Percentiles rank a stretch among this genome's conserved stretches.
Evolutionary conservation across 2,329 filamentous ascomycete species (phyloP).

Genomic region (Knufia petricola): DNA sequence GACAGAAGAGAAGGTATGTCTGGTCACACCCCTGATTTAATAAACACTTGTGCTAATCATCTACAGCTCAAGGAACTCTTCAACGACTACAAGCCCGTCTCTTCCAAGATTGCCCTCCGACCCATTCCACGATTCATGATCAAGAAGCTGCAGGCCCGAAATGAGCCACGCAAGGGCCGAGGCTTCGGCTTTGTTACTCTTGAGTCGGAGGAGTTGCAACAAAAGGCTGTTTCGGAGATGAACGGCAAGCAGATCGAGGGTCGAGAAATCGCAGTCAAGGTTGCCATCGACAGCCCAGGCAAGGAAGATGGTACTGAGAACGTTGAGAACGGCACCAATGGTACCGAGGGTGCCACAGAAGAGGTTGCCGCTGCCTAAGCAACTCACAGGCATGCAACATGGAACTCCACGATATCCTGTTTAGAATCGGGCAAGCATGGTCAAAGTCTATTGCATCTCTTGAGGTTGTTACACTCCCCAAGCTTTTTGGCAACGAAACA

Average conservation of each 20-base stretch:
- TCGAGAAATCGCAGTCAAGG: slow-evolving; percentile 98
- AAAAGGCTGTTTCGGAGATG: slow-evolving; percentile 97
- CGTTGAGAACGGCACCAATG: slow-evolving; percentile 28
- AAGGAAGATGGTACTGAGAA: slow-evolving; percentile 75
- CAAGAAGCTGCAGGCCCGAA: slow-evolving; percentile 98
- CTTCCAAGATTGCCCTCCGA: slow-evolving; percentile 96
- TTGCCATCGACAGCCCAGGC: slow-evolving; percentile 97
- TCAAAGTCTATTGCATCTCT: not conserved
- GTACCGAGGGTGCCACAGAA: slow-evolving; percentile 19
- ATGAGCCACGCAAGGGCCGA: slow-evolving; percentile 96
- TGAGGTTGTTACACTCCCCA: not conserved
- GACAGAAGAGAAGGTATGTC: slow-evolving; percentile 83
- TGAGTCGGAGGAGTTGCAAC: slow-evolving; percentile 86
- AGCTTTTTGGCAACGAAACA: not conserved
- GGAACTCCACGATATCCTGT: slow-evolving; percentile 8
- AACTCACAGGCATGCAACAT: slow-evolving; percentile 7
- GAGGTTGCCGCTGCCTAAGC: slow-evolving; percentile 19
- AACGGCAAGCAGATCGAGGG: slow-evolving; percentile 99
- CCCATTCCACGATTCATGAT: slow-evolving; percentile 99
- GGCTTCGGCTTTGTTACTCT: slow-evolving; percentile 98
- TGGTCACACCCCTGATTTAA: not conserved
- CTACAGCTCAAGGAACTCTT: slow-evolving; percentile 93
- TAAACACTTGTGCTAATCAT: slow-evolving; percentile 23
- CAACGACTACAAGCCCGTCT: slow-evolving; percentile 78
- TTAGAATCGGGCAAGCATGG: slow-evolving; percentile 5